Evolutionary conservation across 73 alveolate genomes (phyloP), one percentile per base, ranked within the genome.

Genomic region (Durusdinium trenchii): DNA sequence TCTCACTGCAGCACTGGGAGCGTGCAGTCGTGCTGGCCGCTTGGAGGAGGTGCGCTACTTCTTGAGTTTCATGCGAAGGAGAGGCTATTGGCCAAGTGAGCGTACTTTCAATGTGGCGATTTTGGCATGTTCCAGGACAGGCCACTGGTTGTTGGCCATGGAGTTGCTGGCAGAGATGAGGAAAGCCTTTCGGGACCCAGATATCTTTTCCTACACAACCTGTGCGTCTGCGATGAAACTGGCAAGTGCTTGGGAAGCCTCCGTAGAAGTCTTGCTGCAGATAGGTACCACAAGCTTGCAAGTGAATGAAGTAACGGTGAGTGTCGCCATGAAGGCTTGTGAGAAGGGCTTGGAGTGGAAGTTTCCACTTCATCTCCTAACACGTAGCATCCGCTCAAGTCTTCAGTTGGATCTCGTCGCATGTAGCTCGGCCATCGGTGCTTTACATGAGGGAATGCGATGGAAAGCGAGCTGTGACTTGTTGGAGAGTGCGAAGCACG

Each of bases 281-380:
- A 60, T 23, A 1, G 16, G 20, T 36, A 30, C 7, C 6, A 36
- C 48, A 42, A 89, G 96, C 86, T 51, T 89, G 48, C 81, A 69
- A 46, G 38, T 47, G 42, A 69, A 89, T 38, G 85, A 69, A 40
- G 64, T 89, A 32, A 85, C 96, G 35, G 36, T 89, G 18, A 89
- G 96, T 45, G 82, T 85, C 14, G 69, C 71, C 30, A 89, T 89
- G 73, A 89, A 64, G 43, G 82, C 76, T 36, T 89, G 96, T 42
- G 96, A 89, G 96, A 89, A 91, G 97, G 97, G 89, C 76, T 43
- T 91, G 87, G 89, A 91, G 60, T 91, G 97, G 97, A 76, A 91
- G 97, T 87, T 64, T 43, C 97, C 97, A 45, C 60, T 91, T 32
- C 97, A 91, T 42, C 81, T 78, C 78, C 43, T 69, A 43, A 91